These are phyloP conservation scores for Fragaria nilgerrensis DNA, from an alignment of 306 rosid species.

Conservation along the genomic window DNA sequence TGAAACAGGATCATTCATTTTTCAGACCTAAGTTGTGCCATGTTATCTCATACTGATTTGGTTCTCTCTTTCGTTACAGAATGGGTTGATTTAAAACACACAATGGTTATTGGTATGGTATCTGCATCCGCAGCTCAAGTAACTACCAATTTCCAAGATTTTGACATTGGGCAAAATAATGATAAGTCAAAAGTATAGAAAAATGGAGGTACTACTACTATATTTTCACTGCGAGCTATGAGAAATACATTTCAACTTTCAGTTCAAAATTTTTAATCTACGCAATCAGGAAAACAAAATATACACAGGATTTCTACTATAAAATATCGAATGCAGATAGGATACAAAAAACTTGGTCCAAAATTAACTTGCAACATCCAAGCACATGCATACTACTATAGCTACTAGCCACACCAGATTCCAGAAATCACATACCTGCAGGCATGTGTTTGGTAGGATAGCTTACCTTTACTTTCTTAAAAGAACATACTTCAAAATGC, in stretches of 20 bases:
- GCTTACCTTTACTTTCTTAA: constrained; percentile 7
- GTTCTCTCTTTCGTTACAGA: no score
- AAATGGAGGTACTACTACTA: no score
- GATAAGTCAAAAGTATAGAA: no score
- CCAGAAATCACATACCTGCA: constrained; percentile 14
- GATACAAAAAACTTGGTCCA: neutral
- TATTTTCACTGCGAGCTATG: no score
- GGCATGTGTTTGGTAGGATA: constrained; percentile 14
- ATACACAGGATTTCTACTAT: neutral
- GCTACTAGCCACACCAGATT: constrained; percentile 2
- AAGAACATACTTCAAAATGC: constrained; percentile 1
- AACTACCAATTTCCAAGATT: no score
- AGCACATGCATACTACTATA: neutral
- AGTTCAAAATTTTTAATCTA: neutral
- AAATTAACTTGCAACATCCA: neutral
- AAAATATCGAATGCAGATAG: neutral
- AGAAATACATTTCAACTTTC: neutral
- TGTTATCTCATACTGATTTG: no score
- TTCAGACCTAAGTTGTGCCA: no score
- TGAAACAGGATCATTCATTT: no score
- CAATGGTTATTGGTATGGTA: no score
- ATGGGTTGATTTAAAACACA: no score
- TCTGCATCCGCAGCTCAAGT: no score
- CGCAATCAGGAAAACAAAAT: neutral
- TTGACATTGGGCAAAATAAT: no score